Percentiles rank a stretch among this genome's conserved stretches.
These are phyloP conservation scores for Metschnikowia corniflorae DNA, from an alignment of 805 yeast species.

Conservation along the genomic window DNA sequence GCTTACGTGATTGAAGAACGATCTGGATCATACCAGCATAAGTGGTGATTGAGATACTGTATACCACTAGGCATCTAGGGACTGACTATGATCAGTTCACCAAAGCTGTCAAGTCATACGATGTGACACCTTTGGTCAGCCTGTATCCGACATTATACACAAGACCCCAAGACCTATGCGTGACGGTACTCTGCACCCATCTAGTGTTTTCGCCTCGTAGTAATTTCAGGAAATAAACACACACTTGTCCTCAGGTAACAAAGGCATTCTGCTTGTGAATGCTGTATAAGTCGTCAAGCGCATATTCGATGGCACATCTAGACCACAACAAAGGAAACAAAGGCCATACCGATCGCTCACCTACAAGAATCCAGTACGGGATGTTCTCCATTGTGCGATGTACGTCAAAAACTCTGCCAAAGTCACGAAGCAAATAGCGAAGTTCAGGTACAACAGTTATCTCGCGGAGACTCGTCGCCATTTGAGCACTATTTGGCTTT, in stretches of 20 bases:
- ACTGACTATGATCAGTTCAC: too few species aligned
- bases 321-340: conserved; percentile 79
- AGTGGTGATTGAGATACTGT: too few species aligned
- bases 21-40: too few species aligned
- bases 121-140: too few species aligned
- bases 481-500: conserved; percentile 63
- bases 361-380: conserved; percentile 85
- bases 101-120: too few species aligned
- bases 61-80: too few species aligned
- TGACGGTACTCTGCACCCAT: too few species aligned
- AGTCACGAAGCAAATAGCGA: conserved; percentile 62
- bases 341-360: conserved; percentile 94
- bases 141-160: too few species aligned
- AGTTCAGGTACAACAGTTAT: conserved; percentile 88
- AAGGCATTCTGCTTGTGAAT: conserved; percentile 28
- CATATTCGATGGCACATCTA: conserved; percentile 85
- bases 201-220: too few species aligned
- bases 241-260: conserved; percentile 2
- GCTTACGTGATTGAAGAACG: too few species aligned
- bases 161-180: too few species aligned
- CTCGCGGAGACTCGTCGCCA: conserved; percentile 61
- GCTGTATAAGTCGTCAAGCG: conserved; percentile 71
- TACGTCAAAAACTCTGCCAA: conserved; percentile 75
- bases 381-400: conserved; percentile 67
- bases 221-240: too few species aligned